Conservation (phyloP, 495 filamentous ascomycete genomes). For the Neurospora sp. region DNA sequence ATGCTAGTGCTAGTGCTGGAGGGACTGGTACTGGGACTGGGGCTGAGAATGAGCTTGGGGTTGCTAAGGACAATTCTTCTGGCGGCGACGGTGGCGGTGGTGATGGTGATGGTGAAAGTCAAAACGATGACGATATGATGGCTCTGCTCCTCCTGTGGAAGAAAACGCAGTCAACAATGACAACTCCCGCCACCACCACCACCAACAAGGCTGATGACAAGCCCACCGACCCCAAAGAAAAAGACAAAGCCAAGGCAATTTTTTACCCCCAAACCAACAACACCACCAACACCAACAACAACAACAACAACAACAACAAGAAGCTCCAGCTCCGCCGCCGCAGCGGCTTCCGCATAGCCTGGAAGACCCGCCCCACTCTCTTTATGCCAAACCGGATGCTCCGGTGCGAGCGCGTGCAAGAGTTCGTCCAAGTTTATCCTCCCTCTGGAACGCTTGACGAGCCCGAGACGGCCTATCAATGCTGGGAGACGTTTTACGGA, state of each 20-base stretch:
- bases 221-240: background rate
- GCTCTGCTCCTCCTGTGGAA: background rate
- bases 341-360: slow-evolving; percentile 23
- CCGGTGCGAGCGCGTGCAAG: slow-evolving; percentile 27
- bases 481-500: slow-evolving; percentile 35
- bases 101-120: background rate
- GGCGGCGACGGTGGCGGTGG: background rate
- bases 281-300: no score
- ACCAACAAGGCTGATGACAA: background rate
- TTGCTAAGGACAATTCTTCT: background rate
- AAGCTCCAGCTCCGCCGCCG: background rate
- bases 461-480: slow-evolving; percentile 13
- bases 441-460: slow-evolving; percentile 1
- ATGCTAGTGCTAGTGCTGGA: background rate
- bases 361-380: slow-evolving; percentile 11
- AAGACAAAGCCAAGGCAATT: background rate
- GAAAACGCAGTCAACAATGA: background rate
- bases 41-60: no score
- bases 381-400: slow-evolving; percentile 17
- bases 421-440: slow-evolving; percentile 18
- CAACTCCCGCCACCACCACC: background rate
- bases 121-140: background rate
- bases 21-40: background rate
- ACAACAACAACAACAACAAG: no score
- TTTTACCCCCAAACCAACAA: no score